Percentiles rank a stretch among this genome's conserved stretches.
Evolutionary conservation across 2,329 filamentous ascomycete species (phyloP).

Genomic region (Pseudogymnoascus sp.): DNA sequence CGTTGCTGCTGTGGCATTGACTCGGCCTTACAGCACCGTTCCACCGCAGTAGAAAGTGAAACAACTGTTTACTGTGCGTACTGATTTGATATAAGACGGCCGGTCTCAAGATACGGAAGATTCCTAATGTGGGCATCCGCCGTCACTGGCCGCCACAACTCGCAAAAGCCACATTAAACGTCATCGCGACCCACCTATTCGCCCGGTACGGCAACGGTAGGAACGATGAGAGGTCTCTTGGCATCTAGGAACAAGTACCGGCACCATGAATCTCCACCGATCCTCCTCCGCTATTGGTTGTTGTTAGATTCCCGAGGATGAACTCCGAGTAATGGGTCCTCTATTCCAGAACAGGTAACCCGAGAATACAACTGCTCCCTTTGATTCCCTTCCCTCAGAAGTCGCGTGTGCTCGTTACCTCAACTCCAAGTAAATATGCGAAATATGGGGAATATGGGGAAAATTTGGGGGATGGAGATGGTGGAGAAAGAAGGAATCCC

Average conservation of each 20-base stretch:
- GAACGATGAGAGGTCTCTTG: not conserved
- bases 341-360: not conserved
- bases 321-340: not conserved
- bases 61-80: not conserved
- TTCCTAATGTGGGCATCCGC: not conserved
- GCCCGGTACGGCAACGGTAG: not conserved
- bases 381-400: not conserved
- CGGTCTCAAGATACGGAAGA: not conserved
- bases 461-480: not conserved
- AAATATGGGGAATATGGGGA: not conserved
- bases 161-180: not conserved
- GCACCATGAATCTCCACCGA: not conserved
- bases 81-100: too few relatives aligned
- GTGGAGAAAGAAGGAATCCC: not conserved
- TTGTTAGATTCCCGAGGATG: not conserved
- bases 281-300: not conserved
- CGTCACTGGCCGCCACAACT: not conserved
- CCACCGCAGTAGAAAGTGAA: not conserved
- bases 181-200: not conserved
- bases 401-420: not conserved
- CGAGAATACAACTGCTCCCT: not conserved
- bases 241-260: conserved; percentile 2
- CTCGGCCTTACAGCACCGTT: not conserved
- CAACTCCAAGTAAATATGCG: not conserved
- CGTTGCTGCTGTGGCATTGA: not conserved